Conservation (phyloP, 1,139 yeast species). For the Blastobotrys apis region DNA sequence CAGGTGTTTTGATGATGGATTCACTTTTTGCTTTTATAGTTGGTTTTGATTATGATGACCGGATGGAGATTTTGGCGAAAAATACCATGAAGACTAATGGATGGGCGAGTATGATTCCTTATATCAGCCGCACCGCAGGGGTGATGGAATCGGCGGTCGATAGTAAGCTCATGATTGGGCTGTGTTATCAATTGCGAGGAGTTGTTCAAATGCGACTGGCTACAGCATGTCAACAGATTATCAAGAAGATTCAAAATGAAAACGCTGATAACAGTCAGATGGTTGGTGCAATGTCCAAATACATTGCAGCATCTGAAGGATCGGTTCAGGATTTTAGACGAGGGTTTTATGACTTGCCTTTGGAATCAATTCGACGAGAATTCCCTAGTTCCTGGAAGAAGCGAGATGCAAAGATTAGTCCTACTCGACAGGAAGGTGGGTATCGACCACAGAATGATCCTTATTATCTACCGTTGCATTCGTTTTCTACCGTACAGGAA, state of each 20-base stretch:
- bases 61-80: conserved; percentile 29
- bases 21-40: conserved; percentile 37
- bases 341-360: conserved; percentile 30
- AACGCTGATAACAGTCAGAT: not conserved
- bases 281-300: conserved; percentile 1
- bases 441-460: conserved; percentile 36
- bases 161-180: conserved; percentile 28
- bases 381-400: conserved; percentile 34
- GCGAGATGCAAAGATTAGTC: conserved; percentile 15
- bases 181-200: conserved; percentile 37
- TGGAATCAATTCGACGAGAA: conserved; percentile 25
- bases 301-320: conserved; percentile 22
- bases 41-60: conserved; percentile 41
- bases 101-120: conserved; percentile 39
- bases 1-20: conserved; percentile 35
- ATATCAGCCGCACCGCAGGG: conserved; percentile 29
- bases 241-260: not conserved
- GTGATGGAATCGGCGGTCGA: conserved; percentile 24
- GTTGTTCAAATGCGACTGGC: conserved; percentile 34
- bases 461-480: conserved; percentile 38
- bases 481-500: conserved; percentile 38
- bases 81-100: conserved; percentile 30
- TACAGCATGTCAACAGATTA: conserved; percentile 9
- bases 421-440: conserved; percentile 27
- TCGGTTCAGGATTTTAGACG: conserved; percentile 32